Evolutionary conservation across 2,329 filamentous ascomycete species (phyloP), one percentile per base, ranked within the genome.

Genomic region (Paracamarosporium sp.): DNA sequence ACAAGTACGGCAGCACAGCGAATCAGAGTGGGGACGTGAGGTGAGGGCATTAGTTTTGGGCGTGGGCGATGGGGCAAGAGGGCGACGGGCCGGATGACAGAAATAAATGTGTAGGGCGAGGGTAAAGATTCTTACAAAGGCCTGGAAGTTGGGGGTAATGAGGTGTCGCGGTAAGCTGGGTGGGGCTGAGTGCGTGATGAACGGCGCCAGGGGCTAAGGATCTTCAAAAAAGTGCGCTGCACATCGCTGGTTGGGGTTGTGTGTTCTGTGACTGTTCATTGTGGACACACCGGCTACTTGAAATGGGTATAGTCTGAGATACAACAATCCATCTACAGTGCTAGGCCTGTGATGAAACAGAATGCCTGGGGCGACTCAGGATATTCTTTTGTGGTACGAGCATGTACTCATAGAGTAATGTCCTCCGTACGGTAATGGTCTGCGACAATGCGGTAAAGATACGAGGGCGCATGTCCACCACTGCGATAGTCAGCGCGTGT

Each of bases 401-500:
- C 15, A 31, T 47, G n/a, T 27, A 27, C 48, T 62, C 69, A 79
- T 47, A 83, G 64, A 65, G 87, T 86, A 53, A 90, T 85, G 67
- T 93, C 90, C 70, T 92, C 89, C 25, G 83, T 80, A 63, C 90
- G 88, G 75, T 93, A 92, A 72, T 93, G 90, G 70, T 93, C 90
- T 40, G 85, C 85, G 40, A 92, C 87, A 58, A 92, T 87, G 60
- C 86, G 83, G 55, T 90, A 90, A n/a, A 92, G 78, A 70, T 91
- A 90, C 53, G 89, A 88, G 55, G 87, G 86, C 17, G 88, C 88
- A 76, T 90, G 87, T 28, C 86, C 86, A 30, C 88, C 88, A 62
- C 86, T 89, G 59, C 27, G 20, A 38, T 33, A 57, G 51, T 73
- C 53, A 69, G 61, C 28, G 50, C 1, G 25, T 7, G 13, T 22